phyloP scores from a whole-genome alignment of 129 eudicot species.

The Pseudognaphalium luteoalbum region DNA sequence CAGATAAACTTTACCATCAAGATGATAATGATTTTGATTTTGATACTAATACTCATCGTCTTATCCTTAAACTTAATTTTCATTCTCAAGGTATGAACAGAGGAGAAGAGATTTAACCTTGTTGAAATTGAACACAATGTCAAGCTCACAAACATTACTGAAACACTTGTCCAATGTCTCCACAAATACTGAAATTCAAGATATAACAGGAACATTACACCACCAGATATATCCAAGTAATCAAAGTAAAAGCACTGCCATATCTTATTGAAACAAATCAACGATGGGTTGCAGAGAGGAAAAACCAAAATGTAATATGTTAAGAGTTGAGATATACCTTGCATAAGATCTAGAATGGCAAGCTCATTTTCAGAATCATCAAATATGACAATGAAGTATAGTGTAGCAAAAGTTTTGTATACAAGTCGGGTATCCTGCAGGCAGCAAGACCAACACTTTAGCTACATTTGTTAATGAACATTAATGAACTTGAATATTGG shows the following conservation, averaged over 20 bases:
- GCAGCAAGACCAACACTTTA: neutral
- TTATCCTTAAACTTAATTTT: conserved; percentile 5
- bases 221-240: neutral
- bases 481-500: conserved; percentile 12
- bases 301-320: neutral
- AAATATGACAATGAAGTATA: conserved; percentile 77
- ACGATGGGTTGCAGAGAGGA: neutral
- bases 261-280: neutral
- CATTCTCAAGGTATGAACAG: neutral
- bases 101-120: conserved; percentile 52
- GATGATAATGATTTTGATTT: neutral
- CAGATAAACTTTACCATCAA: neutral
- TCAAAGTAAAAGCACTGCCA: conserved; percentile 15
- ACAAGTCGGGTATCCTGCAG: conserved; percentile 90
- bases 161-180: conserved; percentile 91
- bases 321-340: conserved; percentile 52
- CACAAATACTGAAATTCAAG: conserved; percentile 69
- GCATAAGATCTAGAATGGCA: conserved; percentile 93
- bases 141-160: conserved; percentile 87
- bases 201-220: conserved; percentile 14
- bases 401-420: conserved; percentile 84
- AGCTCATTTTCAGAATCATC: conserved; percentile 93
- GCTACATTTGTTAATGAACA: neutral
- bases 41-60: neutral
- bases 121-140: conserved; percentile 73